phyloP scores from a whole-genome alignment of 2,329 filamentous ascomycete species.

The Decorospora gaudefroyi region DNA sequence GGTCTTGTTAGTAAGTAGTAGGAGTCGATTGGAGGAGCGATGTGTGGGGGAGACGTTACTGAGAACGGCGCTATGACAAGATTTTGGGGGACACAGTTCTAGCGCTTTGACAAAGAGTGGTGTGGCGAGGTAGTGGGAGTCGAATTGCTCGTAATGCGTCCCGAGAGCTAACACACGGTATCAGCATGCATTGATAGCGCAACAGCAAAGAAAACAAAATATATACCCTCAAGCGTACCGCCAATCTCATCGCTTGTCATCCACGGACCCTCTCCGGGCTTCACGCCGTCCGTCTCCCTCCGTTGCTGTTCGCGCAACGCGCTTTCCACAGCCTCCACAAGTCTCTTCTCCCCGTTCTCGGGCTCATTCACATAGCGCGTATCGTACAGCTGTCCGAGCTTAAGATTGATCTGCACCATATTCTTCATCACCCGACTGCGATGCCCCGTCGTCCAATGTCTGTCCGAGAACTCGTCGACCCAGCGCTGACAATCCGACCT shows the following conservation, averaged over 20 bases:
- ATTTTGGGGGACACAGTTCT: slow-evolving; percentile 64
- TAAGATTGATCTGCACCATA: slow-evolving; percentile 75
- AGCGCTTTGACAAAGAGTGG: slow-evolving; percentile 87
- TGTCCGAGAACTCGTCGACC: slow-evolving; percentile 52
- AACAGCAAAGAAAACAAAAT: no score
- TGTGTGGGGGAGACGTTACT: slow-evolving; percentile 62
- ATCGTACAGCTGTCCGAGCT: slow-evolving; percentile 82
- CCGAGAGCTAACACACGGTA: slow-evolving; percentile 64
- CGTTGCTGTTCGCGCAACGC: slow-evolving; percentile 73
- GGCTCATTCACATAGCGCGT: slow-evolving; percentile 74
- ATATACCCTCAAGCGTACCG: slow-evolving; percentile 73
- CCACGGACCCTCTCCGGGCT: slow-evolving; percentile 72
- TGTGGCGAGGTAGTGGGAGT: slow-evolving; percentile 78
- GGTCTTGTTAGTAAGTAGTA: slow-evolving; percentile 14
- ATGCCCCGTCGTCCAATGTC: slow-evolving; percentile 50
- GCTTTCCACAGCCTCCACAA: slow-evolving; percentile 82
- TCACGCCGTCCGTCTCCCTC: slow-evolving; percentile 68
- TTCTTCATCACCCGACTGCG: slow-evolving; percentile 72
- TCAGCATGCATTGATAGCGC: no score
- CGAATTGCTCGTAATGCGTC: slow-evolving; percentile 72
- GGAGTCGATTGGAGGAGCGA: neutral
- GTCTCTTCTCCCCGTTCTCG: slow-evolving; percentile 72
- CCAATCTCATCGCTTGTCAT: slow-evolving; percentile 72
- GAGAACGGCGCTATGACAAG: slow-evolving; percentile 79
- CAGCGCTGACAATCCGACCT: slow-evolving; percentile 66